Evolutionary conservation across 208 protist species (phyloP), one percentile per base, ranked within the genome.

Genomic region (Giardia duodenalis): DNA sequence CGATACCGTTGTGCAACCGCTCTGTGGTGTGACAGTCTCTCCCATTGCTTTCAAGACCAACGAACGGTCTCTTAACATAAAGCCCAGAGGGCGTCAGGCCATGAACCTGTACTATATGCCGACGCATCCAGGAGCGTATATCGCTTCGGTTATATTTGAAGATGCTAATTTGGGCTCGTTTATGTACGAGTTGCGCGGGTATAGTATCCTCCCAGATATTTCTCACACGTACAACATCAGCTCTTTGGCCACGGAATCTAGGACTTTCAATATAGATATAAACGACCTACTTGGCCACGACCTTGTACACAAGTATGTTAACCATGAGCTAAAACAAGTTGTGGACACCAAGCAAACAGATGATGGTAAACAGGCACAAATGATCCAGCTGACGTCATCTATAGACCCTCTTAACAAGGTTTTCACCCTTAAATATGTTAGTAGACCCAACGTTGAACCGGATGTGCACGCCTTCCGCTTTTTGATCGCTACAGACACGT

Each of bases 41-140:
- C 57, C 57, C 30, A 76, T 76, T 39, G 57, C 57, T 30, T 76
- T 76, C 57, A 76, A 76, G 57, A 76, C 57, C 30, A 76, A 76
- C 57, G 57, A 76, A 42, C 4, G 42, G 4, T 4, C 44, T 19
- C 4, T 89, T n/a, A 44, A 45, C 19, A 89, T 89, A 4, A 4
- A 3, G 44, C 39, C 86, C 4, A n/a, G 42, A 42, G 4, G 44
- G 39, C 86, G 42, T 42, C 4, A 44, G 44, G 22, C 4, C 44
- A 89, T 91, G 44, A 47, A 47, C 47, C 1, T 91, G 10, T 2
- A 47, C 1, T 91, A 47, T n/a, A 48, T 19, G 39, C 88, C 88
- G 47, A 91, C 88, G 45, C 88, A 91, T 91, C 88, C 88, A n/a
- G 88, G 88, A 47, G 2, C 45, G 1, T 91, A 91, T 91, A n/a